phyloP scores from a whole-genome alignment of 2,329 filamentous ascomycete species.

The Polytolypa hystricis region DNA sequence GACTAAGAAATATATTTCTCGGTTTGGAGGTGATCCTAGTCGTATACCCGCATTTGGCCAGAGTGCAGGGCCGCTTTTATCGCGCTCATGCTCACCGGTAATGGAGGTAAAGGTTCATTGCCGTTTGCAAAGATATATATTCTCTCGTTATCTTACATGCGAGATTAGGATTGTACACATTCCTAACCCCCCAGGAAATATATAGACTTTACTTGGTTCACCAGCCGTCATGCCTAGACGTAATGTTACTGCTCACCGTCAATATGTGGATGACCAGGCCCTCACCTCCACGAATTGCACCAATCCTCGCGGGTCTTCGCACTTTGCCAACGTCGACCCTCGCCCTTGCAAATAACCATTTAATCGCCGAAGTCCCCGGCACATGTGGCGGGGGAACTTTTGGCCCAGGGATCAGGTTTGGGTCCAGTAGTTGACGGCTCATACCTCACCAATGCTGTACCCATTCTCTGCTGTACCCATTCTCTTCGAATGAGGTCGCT shows the following conservation, averaged over 20 bases:
- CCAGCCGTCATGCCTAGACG: neutral
- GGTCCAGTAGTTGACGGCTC: slow-evolving; percentile 4
- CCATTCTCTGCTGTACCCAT: no score
- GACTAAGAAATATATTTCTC: slow-evolving; percentile 35
- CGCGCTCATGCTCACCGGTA: slow-evolving; percentile 37
- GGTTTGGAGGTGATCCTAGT: slow-evolving; percentile 39
- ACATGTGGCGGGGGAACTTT: neutral
- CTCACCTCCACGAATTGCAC: slow-evolving; percentile 3
- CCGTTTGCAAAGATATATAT: slow-evolving; percentile 3
- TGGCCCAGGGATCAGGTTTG: slow-evolving; percentile 7
- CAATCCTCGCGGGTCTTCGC: neutral
- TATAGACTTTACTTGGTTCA: slow-evolving; percentile 4
- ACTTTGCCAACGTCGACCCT: neutral
- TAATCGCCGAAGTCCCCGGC: slow-evolving; percentile 2
- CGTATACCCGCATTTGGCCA: slow-evolving; percentile 38
- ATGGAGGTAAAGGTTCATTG: neutral
- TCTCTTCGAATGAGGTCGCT: neutral
- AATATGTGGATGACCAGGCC: slow-evolving; percentile 3
- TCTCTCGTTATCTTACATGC: neutral
- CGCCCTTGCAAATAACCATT: neutral
- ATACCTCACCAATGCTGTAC: slow-evolving; percentile 3
- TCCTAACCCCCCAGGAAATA: neutral
- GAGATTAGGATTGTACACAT: neutral
- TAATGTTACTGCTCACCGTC: neutral
- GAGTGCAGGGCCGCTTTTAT: slow-evolving; percentile 47